A percentile compares a stretch with the other conserved stretches of the same genome.
These are phyloP conservation scores for Amanita rubescens DNA, from an alignment of 768 basidiomycete genomes.

Conservation along the genomic window DNA sequence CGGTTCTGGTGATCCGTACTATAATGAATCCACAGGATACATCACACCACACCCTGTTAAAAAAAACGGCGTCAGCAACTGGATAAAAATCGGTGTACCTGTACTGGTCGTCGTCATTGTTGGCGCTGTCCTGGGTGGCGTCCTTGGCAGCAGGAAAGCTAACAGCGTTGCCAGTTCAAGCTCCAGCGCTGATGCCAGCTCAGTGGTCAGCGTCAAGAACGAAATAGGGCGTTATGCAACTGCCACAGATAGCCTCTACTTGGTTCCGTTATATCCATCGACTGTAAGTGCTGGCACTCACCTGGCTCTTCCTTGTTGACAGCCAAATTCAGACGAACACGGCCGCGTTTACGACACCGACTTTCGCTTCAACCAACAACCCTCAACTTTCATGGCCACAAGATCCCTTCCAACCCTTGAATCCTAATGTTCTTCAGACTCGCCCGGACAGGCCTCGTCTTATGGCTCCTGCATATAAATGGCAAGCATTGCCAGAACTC, in stretches of 20 bases:
- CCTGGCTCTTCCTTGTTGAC: not conserved
- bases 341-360: conserved; percentile 63
- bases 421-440: conserved; percentile 48
- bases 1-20: conserved; percentile 59
- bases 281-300: conserved; percentile 50
- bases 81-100: conserved; percentile 73
- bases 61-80: conserved; percentile 49
- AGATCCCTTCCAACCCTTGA: conserved; percentile 68
- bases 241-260: conserved; percentile 70
- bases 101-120: conserved; percentile 53
- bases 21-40: conserved; percentile 63
- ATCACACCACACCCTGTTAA: conserved; percentile 46
- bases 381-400: conserved; percentile 62
- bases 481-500: conserved; percentile 71
- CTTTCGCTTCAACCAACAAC: conserved; percentile 54
- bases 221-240: conserved; percentile 65
- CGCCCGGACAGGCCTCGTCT: conserved; percentile 84
- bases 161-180: conserved; percentile 24
- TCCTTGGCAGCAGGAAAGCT: conserved; percentile 60
- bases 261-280: conserved; percentile 82
- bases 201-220: conserved; percentile 51
- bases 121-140: conserved; percentile 69
- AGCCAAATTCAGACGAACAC: conserved; percentile 54
- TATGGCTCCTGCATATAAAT: conserved; percentile 88
- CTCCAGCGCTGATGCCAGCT: conserved; percentile 40